These are phyloP conservation scores for Baeospora myosura DNA, from an alignment of 1,284 basidiomycete genomes.

Conservation along the genomic window DNA sequence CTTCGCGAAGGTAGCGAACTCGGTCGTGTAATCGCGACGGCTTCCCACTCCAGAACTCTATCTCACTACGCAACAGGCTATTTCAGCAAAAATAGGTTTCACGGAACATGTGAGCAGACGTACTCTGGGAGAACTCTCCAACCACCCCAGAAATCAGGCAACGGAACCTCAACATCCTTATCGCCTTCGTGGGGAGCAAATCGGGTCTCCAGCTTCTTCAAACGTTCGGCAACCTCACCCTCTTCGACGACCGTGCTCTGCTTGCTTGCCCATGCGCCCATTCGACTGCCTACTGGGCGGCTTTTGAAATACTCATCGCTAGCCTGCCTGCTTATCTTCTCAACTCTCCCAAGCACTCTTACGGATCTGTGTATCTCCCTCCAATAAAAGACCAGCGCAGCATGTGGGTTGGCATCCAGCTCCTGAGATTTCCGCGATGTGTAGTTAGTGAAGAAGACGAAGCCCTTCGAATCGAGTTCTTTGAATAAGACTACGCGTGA, in stretches of 20 bases:
- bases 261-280: conserved; percentile 90
- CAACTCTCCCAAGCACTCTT: conserved; percentile 79
- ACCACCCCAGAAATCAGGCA: conserved; percentile 94
- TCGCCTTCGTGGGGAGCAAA: conserved; percentile 48
- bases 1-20: conserved; percentile 62
- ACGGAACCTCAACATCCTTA: conserved; percentile 49
- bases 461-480: conserved; percentile 77
- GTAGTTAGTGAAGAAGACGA: conserved; percentile 98
- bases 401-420: conserved; percentile 69
- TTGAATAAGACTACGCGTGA: conserved; percentile 90
- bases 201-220: conserved; percentile 53
- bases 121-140: conserved; percentile 89
- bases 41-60: conserved; percentile 93
- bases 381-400: conserved; percentile 90
- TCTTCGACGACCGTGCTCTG: conserved; percentile 78
- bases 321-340: conserved; percentile 66
- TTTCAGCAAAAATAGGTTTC: not conserved
- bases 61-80: conserved; percentile 35
- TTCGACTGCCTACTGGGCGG: conserved; percentile 75
- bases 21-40: conserved; percentile 87
- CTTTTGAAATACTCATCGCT: conserved; percentile 81
- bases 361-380: conserved; percentile 77
- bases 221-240: conserved; percentile 56
- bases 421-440: conserved; percentile 86
- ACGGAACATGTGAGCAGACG: conserved; percentile 24